These are phyloP conservation scores for Fusarium torreyae DNA, from an alignment of 2,329 filamentous ascomycete species.

Conservation along the genomic window DNA sequence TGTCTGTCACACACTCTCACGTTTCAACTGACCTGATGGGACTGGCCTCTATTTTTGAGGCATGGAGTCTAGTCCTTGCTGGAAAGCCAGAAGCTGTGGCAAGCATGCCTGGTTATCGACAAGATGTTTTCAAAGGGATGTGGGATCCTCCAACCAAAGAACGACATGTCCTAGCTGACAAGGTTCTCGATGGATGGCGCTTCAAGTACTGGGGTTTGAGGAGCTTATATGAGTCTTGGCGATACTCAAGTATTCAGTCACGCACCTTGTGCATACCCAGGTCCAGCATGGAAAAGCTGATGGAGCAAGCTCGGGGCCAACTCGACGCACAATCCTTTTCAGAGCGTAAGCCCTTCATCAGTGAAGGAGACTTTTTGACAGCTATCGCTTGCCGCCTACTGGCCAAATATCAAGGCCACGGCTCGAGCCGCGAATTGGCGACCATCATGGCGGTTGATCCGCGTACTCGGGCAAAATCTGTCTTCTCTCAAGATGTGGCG, in stretches of 20 bases:
- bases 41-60: constrained; percentile 22
- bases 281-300: neutral
- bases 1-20: constrained; percentile 23
- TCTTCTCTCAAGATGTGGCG: constrained; percentile 7
- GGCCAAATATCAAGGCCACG: constrained; percentile 9
- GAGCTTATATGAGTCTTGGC: constrained; percentile 22
- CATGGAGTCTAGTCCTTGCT: constrained; percentile 19
- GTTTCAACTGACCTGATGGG: constrained; percentile 28
- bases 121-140: constrained; percentile 14
- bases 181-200: constrained; percentile 21
- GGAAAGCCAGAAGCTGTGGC: constrained; percentile 10
- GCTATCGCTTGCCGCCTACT: constrained; percentile 16
- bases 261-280: constrained; percentile 21
- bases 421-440: neutral
- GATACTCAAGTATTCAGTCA: constrained; percentile 9
- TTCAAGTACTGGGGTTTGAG: constrained; percentile 20
- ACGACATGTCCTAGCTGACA: constrained; percentile 13
- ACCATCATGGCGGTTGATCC: constrained; percentile 32
- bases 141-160: neutral
- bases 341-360: neutral
- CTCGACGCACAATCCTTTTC: rapidly evolving
- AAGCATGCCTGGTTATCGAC: constrained; percentile 6
- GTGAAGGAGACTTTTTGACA: constrained; percentile 17
- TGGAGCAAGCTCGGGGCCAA: constrained; percentile 3
- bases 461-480: constrained; percentile 21